A percentile compares a stretch with the other conserved stretches of the same genome.
These are phyloP conservation scores for Sapria himalayana DNA, from an alignment of 345 rosid genomes.

Conservation along the genomic window DNA sequence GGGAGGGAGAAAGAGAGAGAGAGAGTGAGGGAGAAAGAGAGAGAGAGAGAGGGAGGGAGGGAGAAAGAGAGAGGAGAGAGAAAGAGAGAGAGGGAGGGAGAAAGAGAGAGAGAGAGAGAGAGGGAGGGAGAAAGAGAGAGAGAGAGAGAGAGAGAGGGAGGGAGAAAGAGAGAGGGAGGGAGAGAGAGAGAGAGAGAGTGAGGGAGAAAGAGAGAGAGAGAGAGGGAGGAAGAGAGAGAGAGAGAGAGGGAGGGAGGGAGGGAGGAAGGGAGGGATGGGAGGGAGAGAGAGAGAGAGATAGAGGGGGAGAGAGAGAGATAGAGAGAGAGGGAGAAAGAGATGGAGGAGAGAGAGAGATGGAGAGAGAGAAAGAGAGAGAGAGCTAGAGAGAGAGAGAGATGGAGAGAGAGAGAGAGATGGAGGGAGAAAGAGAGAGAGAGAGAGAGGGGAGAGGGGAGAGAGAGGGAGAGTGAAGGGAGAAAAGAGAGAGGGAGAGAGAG, in stretches of 20 bases:
- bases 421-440: no score
- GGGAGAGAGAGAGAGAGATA: no score
- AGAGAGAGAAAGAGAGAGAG: no score
- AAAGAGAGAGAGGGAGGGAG: background rate
- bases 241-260: background rate
- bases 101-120: background rate
- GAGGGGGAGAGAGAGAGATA: no score
- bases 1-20: background rate
- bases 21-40: background rate
- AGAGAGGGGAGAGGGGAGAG: no score
- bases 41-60: background rate
- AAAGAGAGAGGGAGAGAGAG: no score
- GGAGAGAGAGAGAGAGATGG: no score
- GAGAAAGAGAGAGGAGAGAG: background rate
- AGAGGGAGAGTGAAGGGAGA: no score
- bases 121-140: background rate
- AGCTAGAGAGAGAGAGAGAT: no score
- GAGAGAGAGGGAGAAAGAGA: no score
- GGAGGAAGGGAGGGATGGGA: background rate
- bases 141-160: background rate
- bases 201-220: slow-evolving; percentile 1
- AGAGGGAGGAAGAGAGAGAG: background rate
- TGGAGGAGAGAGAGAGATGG: no score
- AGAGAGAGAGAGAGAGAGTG: background rate
- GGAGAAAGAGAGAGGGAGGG: background rate